Percentiles rank a stretch among this genome's conserved stretches.
Evolutionary conservation across 352 stramenopile genomes (phyloP).

Genomic region (Phytophthora pisi): DNA sequence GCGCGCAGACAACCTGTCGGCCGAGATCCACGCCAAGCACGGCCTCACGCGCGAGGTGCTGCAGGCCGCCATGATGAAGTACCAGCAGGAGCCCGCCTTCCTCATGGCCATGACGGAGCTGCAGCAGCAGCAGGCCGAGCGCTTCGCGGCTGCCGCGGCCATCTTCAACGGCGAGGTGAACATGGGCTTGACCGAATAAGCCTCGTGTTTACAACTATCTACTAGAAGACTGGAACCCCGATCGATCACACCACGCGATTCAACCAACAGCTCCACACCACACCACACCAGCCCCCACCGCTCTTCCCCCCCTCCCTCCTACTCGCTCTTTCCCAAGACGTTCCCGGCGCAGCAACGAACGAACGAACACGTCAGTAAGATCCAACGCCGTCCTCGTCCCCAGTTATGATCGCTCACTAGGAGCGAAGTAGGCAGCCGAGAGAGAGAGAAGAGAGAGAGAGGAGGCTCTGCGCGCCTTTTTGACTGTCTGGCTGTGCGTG

Average conservation of each 20-base stretch:
- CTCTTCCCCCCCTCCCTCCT: conserved; percentile 23
- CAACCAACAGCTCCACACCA: conserved; percentile 19
- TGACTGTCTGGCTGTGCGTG: conserved; percentile 38
- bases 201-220: conserved; percentile 29
- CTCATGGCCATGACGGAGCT: conserved; percentile 89
- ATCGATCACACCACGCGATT: conserved; percentile 24
- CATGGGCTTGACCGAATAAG: conserved; percentile 86
- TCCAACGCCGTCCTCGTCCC: conserved; percentile 21
- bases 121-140: conserved; percentile 86
- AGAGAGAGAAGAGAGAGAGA: conserved; percentile 17
- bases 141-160: conserved; percentile 77
- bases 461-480: conserved; percentile 30
- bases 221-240: conserved; percentile 44
- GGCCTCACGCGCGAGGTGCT: conserved; percentile 86
- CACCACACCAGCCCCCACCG: conserved; percentile 20
- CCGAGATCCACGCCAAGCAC: conserved; percentile 89
- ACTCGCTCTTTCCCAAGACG: conserved; percentile 11
- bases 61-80: conserved; percentile 92
- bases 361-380: conserved; percentile 3
- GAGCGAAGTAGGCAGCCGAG: conserved; percentile 29
- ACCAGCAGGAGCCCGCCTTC: conserved; percentile 89
- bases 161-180: conserved; percentile 92
- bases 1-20: conserved; percentile 81
- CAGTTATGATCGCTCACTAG: conserved; percentile 37
- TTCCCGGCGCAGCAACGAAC: conserved; percentile 10